These are phyloP conservation scores for Pseudogymnoascus pannorum DNA, from an alignment of 2,329 filamentous ascomycete species.

Conservation along the genomic window DNA sequence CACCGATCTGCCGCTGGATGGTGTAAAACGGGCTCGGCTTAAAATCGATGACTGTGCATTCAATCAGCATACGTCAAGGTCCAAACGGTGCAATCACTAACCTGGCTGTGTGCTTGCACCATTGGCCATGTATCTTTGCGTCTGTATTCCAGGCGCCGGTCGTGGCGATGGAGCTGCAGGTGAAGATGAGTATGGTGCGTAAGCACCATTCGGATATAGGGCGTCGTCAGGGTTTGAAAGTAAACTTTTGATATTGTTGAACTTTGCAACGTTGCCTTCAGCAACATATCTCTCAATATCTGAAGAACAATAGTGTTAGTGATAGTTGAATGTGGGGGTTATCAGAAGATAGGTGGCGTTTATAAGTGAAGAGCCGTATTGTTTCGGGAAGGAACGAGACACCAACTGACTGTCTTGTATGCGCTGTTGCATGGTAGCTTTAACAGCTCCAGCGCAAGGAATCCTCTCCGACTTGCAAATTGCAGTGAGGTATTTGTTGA, in stretches of 20 bases:
- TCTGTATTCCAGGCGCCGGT: not conserved
- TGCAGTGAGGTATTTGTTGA: conserved; percentile 24
- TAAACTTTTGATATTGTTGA: conserved; percentile 23
- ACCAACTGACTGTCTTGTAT: conserved; percentile 65
- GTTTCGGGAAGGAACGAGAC: conserved; percentile 13
- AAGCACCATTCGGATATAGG: not conserved
- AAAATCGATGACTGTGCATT: conserved; percentile 39
- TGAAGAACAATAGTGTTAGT: conserved; percentile 10
- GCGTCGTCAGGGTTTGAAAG: conserved; percentile 21
- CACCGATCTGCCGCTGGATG: conserved; percentile 57
- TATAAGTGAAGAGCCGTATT: conserved; percentile 14
- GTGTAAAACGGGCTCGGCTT: conserved; percentile 83
- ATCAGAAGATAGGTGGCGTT: conserved; percentile 13
- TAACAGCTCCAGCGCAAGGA: conserved; percentile 68
- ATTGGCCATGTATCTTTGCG: not conserved
- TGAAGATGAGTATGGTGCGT: conserved; percentile 1
- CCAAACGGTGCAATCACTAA: not conserved
- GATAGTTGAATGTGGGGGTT: conserved; percentile 9
- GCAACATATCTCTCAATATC: conserved; percentile 20
- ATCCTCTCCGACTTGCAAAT: conserved; percentile 69
- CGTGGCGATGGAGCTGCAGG: conserved; percentile 7
- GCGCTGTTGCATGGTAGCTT: conserved; percentile 71
- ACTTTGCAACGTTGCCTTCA: conserved; percentile 19
- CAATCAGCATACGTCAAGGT: not conserved
- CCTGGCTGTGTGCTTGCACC: not conserved